Evolutionary conservation across 176 grass and related monocot species (phyloP).

Genomic region (Triticum monococcum): DNA sequence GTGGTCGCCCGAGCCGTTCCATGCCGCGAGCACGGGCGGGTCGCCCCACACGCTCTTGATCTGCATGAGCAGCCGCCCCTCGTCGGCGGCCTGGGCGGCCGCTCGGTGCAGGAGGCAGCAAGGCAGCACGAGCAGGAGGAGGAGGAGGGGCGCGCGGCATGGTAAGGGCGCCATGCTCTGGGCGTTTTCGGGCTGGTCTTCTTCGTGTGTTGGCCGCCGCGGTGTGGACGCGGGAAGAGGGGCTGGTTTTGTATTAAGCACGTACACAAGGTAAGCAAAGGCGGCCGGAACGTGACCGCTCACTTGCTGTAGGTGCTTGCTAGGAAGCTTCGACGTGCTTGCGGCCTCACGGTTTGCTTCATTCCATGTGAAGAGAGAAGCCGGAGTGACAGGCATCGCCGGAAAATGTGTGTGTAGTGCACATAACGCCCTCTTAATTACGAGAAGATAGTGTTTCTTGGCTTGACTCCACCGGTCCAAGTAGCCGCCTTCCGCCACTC

Average conservation of each 20-base stretch:
- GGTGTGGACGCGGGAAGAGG: not conserved
- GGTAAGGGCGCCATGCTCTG: conserved; percentile 28
- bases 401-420: not conserved
- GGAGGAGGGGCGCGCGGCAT: not conserved
- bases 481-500: not conserved
- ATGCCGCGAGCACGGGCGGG: conserved; percentile 41
- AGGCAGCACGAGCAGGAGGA: conserved; percentile 9
- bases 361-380: too few relatives aligned
- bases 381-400: too few relatives aligned
- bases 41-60: conserved; percentile 56
- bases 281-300: not conserved
- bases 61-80: conserved; percentile 39
- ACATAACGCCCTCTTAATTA: not conserved
- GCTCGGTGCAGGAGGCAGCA: conserved; percentile 2
- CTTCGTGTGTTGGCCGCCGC: not conserved
- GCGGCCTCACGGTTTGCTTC: too few relatives aligned
- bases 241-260: not conserved
- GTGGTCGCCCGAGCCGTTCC: conserved; percentile 38
- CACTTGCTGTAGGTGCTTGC: not conserved
- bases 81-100: conserved; percentile 28
- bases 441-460: not conserved
- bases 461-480: not conserved
- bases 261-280: not conserved
- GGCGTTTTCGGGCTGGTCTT: not conserved
- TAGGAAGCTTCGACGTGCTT: conserved; percentile 2